These are phyloP conservation scores for Eimeria brunetti DNA, from an alignment of 169 alveolate genomes.

Conservation along the genomic window DNA sequence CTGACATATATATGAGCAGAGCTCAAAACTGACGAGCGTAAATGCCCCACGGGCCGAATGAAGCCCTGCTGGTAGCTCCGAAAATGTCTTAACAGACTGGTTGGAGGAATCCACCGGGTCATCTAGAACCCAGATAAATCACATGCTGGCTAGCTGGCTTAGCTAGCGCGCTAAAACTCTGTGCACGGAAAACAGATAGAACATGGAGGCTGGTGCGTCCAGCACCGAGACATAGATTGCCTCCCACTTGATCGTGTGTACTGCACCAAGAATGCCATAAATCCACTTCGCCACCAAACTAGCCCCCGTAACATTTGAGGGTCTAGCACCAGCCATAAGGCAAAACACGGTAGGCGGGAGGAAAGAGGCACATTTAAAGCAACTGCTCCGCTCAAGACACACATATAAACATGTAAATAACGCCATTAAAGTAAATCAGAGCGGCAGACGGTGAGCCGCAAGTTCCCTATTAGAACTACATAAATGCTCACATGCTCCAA, in stretches of 20 bases:
- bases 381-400: background rate
- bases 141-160: conserved; percentile 46
- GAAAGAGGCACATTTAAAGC: background rate
- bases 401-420: background rate
- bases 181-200: conserved; percentile 20
- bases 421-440: background rate
- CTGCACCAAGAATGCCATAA: background rate
- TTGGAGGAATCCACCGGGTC: conserved; percentile 8
- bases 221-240: conserved; percentile 28
- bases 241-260: conserved; percentile 1
- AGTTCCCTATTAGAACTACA: background rate
- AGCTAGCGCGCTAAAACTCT: conserved; percentile 37
- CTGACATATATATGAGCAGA: background rate
- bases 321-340: background rate
- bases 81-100: conserved; percentile 17
- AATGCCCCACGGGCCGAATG: background rate
- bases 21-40: background rate
- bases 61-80: conserved; percentile 1
- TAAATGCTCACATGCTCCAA: conserved; percentile 9
- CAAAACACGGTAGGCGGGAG: background rate
- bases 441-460: conserved; percentile 1
- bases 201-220: conserved; percentile 13
- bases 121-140: conserved; percentile 6
- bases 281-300: conserved; percentile 4
- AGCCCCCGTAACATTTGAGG: background rate